Base-by-base conservation (phyloP, 768 basidiomycete genomes). In the Mycena epipterygia region DNA sequence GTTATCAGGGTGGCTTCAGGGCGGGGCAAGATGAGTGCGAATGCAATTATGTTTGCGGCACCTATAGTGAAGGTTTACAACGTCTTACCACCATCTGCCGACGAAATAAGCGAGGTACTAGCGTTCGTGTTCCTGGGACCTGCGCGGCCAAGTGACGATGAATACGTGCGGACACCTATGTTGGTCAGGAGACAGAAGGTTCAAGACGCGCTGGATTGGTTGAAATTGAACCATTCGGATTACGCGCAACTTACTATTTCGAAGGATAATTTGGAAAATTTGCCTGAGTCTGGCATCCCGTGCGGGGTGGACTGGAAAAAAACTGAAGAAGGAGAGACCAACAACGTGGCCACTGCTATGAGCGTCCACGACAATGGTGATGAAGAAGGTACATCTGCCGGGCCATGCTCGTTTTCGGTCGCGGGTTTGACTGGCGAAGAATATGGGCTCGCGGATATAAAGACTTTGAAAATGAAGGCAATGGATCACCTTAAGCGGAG, bases 211-310 rank as follows among this genome's bases (percentile, higher is more conserved):
- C 21, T 70, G n/a, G 46, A 70, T 2, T 70, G 68, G 68, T 32
- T 70, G 53, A 70, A 64, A 17, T 17, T 70, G 13, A 70, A 70
- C 23, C 68, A 70, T n/a, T 1, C 9, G 1, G 68, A 65, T 25
- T 70, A 70, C 33, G 17, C 19, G 16, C 19, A 41, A 14, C 11
- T 70, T 2, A 2, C 13, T 12, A 70, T 70, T 1, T 64, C 62
- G 1, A 8, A 39, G 3, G 27, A 32, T 14, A 70, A 64, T 13
- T 14, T 70, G 14, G 12, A 46, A 1, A 25, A 4, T 9, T 16
- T 61, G 2, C 59, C 59, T 8, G 59, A 61, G n/a, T 8, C 30
- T 5, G 59, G 59, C 1, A 61, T 61, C 3, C 30, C 14, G 2
- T 61, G 59, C 25, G 46, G 59, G 3, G 59, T 61, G 0, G 59